Percentiles rank a stretch among this genome's conserved stretches.
These are phyloP conservation scores for Ophiocordyceps robertsii DNA, from an alignment of 2,329 filamentous ascomycete genomes.

Conservation along the genomic window DNA sequence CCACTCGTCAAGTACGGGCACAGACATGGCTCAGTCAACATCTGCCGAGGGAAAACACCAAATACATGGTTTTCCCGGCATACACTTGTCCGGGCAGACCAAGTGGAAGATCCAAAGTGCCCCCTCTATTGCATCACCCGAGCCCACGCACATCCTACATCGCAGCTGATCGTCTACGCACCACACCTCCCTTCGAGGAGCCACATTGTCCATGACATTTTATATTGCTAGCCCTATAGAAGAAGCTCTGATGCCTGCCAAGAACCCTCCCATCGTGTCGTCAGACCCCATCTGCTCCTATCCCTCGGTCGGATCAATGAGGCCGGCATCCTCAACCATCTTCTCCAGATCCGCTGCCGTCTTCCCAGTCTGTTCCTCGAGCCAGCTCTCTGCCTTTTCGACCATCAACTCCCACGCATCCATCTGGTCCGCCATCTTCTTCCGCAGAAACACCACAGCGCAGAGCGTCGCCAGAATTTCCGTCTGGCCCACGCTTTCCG, in stretches of 20 bases:
- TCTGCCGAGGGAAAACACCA: no score
- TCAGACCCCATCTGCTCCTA: not conserved
- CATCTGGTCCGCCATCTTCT: conserved; percentile 25
- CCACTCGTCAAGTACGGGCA: no score
- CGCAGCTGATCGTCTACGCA: no score
- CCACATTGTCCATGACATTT: not conserved
- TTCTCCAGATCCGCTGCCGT: conserved; percentile 6
- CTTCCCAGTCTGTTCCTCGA: conserved; percentile 14
- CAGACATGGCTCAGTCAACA: no score
- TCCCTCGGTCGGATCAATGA: not conserved
- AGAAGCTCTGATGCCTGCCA: not conserved
- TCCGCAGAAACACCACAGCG: conserved; percentile 25
- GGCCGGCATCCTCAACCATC: conserved; percentile 3
- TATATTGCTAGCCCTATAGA: not conserved
- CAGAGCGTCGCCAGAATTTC: conserved; percentile 15
- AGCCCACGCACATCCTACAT: no score
- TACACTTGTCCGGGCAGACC: no score
- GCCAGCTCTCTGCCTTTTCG: conserved; percentile 43
- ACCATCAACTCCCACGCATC: conserved; percentile 53
- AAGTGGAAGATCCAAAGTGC: no score
- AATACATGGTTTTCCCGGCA: no score
- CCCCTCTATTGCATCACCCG: no score
- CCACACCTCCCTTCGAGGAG: no score
- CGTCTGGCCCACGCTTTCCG: conserved; percentile 1
- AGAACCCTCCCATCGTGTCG: not conserved